Evolutionary conservation across 2,329 filamentous ascomycete species (phyloP), one percentile per base, ranked within the genome.

Genomic region (Knufia petricola): DNA sequence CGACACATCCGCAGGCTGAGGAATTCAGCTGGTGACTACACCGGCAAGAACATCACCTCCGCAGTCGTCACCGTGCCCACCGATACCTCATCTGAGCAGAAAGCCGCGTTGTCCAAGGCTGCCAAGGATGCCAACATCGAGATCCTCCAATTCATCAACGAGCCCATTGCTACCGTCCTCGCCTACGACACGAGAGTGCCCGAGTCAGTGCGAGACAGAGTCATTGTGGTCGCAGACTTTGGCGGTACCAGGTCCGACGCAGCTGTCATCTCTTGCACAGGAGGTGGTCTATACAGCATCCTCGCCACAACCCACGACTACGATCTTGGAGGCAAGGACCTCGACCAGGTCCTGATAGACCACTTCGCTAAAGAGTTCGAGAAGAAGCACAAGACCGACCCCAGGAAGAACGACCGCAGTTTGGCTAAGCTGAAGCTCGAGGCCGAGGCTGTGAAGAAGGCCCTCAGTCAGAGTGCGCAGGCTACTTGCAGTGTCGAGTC

Each of bases 291-390:
- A 74, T 96, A 96, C 77, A 95, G 87, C 52, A 82, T 95, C 60
- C 77, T 98, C 50, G 88, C 92, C 17, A 94, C 90, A 10, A 81
- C 84, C 24, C 92, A 96, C 72, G 92, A 98, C 74, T 95, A 94
- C 70, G 89, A 96, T 63, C 85, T 90, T 58, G 82, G 86, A 49
- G 92, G 92, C 62, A 76, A 80, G 30, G 82, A 88, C 57, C 76
- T 98, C 50, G 92, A 98, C 72, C 79, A 92, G 66, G 84, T 90
- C 43, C 77, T 98, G 51, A 85, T 95, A 65, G 90, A 98, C 66
- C 84, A 95, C 75, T 95, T 96, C 60, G 85, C 90, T 60, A 98
- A 98, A 77, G 92, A 98, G 70, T 98, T 98, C 72, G 78, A 92
- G 63, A 96, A 98, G 79, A 95, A 94, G 77, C 80, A 96, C 78